Evolutionary conservation across 2,329 filamentous ascomycete genomes (phyloP).

Genomic region (Calonectria montana): DNA sequence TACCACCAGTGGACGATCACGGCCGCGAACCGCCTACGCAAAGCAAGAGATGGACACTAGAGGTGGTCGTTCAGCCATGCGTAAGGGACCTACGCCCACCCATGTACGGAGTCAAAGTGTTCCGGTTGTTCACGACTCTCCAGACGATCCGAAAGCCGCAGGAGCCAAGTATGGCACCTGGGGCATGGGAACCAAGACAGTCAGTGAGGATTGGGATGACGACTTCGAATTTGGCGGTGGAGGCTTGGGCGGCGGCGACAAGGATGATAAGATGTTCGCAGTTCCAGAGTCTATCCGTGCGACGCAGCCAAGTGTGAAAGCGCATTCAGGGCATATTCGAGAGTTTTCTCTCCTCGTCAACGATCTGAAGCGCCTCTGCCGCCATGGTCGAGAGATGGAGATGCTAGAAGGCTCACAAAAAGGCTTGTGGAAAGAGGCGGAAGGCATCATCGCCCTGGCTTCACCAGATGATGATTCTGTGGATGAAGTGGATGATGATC

Average conservation of each 20-base stretch:
- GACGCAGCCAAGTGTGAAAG: constrained; percentile 83
- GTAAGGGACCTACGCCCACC: constrained; percentile 74
- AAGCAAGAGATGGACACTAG: constrained; percentile 79
- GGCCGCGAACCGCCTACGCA: constrained; percentile 80
- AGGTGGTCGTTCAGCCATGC: constrained; percentile 74
- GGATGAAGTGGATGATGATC: constrained; percentile 50
- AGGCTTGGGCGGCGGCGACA: constrained; percentile 51
- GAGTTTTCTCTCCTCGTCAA: constrained; percentile 86
- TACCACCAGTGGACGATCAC: constrained; percentile 65
- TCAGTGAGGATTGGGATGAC: constrained; percentile 90
- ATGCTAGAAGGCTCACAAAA: constrained; percentile 71
- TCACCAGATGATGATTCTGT: constrained; percentile 71
- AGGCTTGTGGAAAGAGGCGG: constrained; percentile 81
- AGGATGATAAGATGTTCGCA: constrained; percentile 48
- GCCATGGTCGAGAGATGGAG: constrained; percentile 75
- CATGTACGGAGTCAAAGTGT: constrained; percentile 87
- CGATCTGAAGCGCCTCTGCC: constrained; percentile 81
- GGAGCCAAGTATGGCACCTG: constrained; percentile 82
- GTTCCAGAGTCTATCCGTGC: constrained; percentile 83
- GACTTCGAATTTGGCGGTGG: constrained; percentile 81
- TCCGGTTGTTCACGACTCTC: constrained; percentile 74
- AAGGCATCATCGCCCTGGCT: constrained; percentile 88
- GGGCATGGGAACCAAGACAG: constrained; percentile 82
- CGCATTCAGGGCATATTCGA: constrained; percentile 84
- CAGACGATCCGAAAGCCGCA: constrained; percentile 65